These are phyloP conservation scores for Schizopora paradoxa DNA, from an alignment of 1,284 basidiomycete genomes.

Conservation along the genomic window DNA sequence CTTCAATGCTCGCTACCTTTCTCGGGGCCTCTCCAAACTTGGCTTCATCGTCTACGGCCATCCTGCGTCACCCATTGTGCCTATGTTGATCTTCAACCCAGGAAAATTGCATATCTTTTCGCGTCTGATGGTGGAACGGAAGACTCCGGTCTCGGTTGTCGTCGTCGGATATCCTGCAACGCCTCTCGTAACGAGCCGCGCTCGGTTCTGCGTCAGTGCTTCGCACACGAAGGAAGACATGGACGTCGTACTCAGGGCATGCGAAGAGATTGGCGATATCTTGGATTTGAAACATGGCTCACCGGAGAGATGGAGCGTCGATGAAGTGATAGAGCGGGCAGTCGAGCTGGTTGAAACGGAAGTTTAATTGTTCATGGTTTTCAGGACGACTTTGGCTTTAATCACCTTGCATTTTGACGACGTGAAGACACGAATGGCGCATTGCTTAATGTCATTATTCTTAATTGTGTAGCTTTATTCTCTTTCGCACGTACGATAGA, in stretches of 20 bases:
- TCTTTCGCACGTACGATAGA: too few species aligned
- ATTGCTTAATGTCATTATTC: too few species aligned
- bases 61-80: slow-evolving; percentile 89
- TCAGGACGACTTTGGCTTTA: too few species aligned
- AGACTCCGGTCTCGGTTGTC: slow-evolving; percentile 82
- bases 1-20: slow-evolving; percentile 94
- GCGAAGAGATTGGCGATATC: slow-evolving; percentile 87
- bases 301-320: slow-evolving; percentile 76
- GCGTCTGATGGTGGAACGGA: slow-evolving; percentile 80
- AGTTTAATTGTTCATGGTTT: too few species aligned
- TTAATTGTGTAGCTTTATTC: too few species aligned
- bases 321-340: slow-evolving; percentile 72
- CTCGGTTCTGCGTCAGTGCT: slow-evolving; percentile 92
- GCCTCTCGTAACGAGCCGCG: slow-evolving; percentile 83
- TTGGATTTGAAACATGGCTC: slow-evolving; percentile 81
- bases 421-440: too few species aligned
- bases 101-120: slow-evolving; percentile 90
- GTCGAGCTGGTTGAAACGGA: slow-evolving; percentile 68
- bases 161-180: slow-evolving; percentile 93
- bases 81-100: slow-evolving; percentile 89
- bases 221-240: slow-evolving; percentile 97
- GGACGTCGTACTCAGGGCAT: slow-evolving; percentile 81
- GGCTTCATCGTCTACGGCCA: slow-evolving; percentile 97
- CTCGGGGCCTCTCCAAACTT: slow-evolving; percentile 81
- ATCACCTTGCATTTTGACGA: too few species aligned